Evolutionary conservation across 257 asterid species (phyloP).

Genomic region (Solanum neorickii): DNA sequence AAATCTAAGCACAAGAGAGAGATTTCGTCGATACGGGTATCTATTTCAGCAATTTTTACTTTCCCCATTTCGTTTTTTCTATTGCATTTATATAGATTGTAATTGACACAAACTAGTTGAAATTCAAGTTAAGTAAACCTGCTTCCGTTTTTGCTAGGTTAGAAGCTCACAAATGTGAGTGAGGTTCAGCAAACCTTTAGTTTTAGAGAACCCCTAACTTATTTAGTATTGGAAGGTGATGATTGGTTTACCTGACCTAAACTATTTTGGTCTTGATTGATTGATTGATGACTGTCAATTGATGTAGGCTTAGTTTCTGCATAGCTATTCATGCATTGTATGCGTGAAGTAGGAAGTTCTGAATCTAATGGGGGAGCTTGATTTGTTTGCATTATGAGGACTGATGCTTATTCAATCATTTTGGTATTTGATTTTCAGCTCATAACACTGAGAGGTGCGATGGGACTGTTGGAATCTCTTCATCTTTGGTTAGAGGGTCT

Average conservation of each 20-base stretch:
- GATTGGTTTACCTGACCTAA: neutral
- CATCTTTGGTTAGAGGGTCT: neutral
- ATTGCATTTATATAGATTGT: neutral
- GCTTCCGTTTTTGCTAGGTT: neutral
- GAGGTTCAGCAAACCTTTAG: neutral
- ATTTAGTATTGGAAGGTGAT: neutral
- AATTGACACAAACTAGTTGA: neutral
- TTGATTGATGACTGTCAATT: neutral
- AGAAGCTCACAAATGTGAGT: neutral
- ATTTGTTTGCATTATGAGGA: neutral
- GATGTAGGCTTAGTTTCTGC: neutral
- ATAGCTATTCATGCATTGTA: neutral
- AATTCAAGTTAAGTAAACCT: neutral
- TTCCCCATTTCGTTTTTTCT: neutral
- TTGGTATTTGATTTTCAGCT: neutral
- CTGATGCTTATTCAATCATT: neutral
- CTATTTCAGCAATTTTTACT: neutral
- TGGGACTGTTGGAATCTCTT: neutral
- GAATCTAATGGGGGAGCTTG: neutral
- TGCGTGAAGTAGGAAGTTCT: neutral
- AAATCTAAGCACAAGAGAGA: conserved; percentile 67
- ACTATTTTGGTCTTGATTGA: neutral
- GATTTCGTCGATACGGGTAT: conserved; percentile 91
- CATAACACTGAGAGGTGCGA: neutral
- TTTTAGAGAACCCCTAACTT: neutral